Percentiles rank a stretch among this genome's conserved stretches.
These are phyloP conservation scores for Dianthus caryophyllus DNA, from an alignment of 148 eudicot genomes.

Conservation along the genomic window DNA sequence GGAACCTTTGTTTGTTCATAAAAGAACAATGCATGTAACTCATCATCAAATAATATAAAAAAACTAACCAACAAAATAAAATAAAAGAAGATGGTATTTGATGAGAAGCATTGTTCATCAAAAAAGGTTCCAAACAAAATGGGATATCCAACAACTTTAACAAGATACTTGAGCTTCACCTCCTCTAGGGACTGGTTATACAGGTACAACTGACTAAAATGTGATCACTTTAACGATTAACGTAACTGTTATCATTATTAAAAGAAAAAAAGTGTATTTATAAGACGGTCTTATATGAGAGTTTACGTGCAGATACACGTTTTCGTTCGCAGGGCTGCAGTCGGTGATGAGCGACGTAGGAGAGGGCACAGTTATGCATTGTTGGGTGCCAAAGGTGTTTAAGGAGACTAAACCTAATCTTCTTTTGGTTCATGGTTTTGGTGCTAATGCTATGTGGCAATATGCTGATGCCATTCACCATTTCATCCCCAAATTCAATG, in stretches of 20 bases:
- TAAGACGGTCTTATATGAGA: too few species aligned
- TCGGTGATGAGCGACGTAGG: constrained; percentile 44
- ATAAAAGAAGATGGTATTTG: neutral
- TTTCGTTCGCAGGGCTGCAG: constrained; percentile 52
- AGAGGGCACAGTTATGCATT: constrained; percentile 58
- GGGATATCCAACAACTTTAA: constrained; percentile 17
- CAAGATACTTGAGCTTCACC: constrained; percentile 59
- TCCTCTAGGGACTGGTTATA: constrained; percentile 53
- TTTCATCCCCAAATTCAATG: constrained; percentile 53
- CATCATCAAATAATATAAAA: too few species aligned
- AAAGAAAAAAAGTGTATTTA: too few species aligned
- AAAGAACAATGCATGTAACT: constrained; percentile 2
- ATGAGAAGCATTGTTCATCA: constrained; percentile 7
- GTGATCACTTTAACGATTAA: too few species aligned
- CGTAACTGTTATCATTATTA: too few species aligned
- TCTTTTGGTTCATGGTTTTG: constrained; percentile 78
- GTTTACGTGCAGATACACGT: too few species aligned
- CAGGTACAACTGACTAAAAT: too few species aligned
- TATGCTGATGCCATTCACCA: constrained; percentile 48
- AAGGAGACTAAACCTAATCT: constrained; percentile 47
- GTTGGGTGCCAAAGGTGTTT: constrained; percentile 71
- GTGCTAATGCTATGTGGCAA: constrained; percentile 98
- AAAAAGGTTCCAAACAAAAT: constrained; percentile 8
- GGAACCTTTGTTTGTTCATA: neutral
- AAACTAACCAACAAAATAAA: neutral